phyloP scores from a whole-genome alignment of 2,329 filamentous ascomycete species.

The Calonectria montana region DNA sequence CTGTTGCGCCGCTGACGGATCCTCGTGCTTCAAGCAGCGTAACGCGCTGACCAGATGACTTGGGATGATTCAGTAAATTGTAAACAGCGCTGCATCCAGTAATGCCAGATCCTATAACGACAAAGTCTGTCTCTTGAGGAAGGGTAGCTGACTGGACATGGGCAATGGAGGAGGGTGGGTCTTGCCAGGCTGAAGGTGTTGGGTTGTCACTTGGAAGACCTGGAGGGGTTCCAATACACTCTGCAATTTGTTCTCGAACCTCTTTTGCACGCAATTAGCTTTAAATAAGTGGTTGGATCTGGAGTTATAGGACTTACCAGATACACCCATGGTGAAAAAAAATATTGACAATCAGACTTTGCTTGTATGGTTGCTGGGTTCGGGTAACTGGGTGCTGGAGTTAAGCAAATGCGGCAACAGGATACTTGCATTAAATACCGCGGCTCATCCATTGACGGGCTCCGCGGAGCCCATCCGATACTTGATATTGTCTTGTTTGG shows the following conservation, averaged over 20 bases:
- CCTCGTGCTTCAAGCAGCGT: slow-evolving; percentile 41
- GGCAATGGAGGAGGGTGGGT: slow-evolving; percentile 13
- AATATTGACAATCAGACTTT: neutral
- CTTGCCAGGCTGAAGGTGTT: slow-evolving; percentile 25
- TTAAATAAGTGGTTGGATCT: neutral
- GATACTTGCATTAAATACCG: no score
- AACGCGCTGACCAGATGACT: slow-evolving; percentile 5
- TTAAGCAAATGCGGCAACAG: no score
- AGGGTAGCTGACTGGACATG: slow-evolving; percentile 33
- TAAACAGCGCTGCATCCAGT: slow-evolving; percentile 41
- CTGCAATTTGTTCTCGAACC: neutral
- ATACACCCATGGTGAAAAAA: neutral
- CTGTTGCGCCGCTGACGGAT: slow-evolving; percentile 41
- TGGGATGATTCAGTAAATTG: slow-evolving; percentile 31
- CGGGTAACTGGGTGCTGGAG: no score
- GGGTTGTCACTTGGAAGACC: slow-evolving; percentile 19
- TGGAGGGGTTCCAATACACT: neutral
- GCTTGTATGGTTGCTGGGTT: neutral
- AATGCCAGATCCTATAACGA: slow-evolving; percentile 43
- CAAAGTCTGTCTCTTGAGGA: slow-evolving; percentile 34
- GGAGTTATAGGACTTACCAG: neutral
- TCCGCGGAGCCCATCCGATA: no score
- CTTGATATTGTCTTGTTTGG: no score
- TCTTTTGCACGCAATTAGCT: neutral
- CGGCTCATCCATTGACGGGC: no score